Base-by-base conservation (phyloP, 2,329 filamentous ascomycete genomes). In the Colletotrichum salicis region DNA sequence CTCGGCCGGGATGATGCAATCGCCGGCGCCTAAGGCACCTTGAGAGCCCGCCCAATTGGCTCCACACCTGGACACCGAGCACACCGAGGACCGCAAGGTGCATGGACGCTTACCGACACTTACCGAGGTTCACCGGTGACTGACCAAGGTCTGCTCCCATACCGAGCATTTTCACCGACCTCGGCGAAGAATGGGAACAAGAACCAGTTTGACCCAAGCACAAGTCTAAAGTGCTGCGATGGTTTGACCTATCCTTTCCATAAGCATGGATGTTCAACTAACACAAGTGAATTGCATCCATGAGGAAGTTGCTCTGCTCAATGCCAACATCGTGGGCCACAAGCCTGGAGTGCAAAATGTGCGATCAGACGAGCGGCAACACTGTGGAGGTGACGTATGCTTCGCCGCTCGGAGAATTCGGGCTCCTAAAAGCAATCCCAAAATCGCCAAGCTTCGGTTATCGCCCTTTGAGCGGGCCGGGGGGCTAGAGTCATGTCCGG, bases 1-100 rank as follows among this genome's bases (percentile, higher is more conserved):
- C 37, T 71, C 68, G 55, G 55, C 29, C 65, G 55, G 55, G 60
- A 72, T 72, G 70, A 72, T 72, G 70, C 70, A 72, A 70, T 72
- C 60, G 70, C 58, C 19, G 55, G 48, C 54, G 70, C 70, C 70
- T 72, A 41, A 72, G 70, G 65, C 70, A 72, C 70, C 70, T 64
- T 64, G 70, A 70, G 45, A 57, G 68, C 58, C 58, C 6, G 27
- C n/a, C 33, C 33, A 6, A 41, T 63, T 59, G 59, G 59, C 41
- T 7, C 52, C 68, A 68, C 41, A 61, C 51, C 54, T 4, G 0
- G 11, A 22, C n/a, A 13, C 35, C 19, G 5, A 41, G 15, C 6
- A 41, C 37, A 41, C 5, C 63, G 67, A 61, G 51, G 0, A 3
- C 13, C 7, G 12, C 6, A 19, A 31, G 45, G 31, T 54, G 29